Base-by-base conservation (phyloP, 2,329 filamentous ascomycete genomes). In the Thermothelomyces thermophilus region DNA sequence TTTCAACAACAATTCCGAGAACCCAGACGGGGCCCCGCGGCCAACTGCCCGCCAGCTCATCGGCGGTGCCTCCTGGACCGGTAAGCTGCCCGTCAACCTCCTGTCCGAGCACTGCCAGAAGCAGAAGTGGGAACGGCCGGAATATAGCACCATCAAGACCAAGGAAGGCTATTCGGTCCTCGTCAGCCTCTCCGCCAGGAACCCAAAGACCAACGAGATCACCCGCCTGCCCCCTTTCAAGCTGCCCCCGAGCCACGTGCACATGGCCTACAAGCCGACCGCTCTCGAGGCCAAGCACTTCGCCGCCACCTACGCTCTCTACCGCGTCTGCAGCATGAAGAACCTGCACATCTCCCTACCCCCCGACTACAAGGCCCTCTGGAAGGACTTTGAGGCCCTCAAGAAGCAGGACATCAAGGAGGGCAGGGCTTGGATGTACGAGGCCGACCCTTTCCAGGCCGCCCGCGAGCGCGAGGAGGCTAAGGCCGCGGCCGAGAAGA, bases 341-440 rank as follows among this genome's bases (percentile, higher is more conserved):
- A 97, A 97, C 64, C 81, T 96, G 61, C 89, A 95, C 64, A 94
- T 90, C 73, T 91, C 90, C 71, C 76, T 98, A 57, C 93, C 93
- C 20, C 93, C 93, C 0, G 87, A 86, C 52, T 94, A 96, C 69
- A 86, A 84, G 63, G 81, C 87, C 56, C 72, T 96, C 36, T 98
- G 93, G 93, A 95, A 94, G 64, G 83, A 90, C 51, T 95, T 98
- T 58, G 80, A 86, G 55, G 78, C 82, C 3, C 71, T 97, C 56
- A 97, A 96, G 69, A 81, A 80, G 56, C 79, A 83, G 58, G 91
- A 96, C 60, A 73, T 88, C 42, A 86, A 83, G 62, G 83, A 87
- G 36, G 90, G 79, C n/a, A 80, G 80, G 56, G 85, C 73, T 0
- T 96, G 90, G 86, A 84, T 95, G 79, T 98, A 97, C 66, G 90